Evolutionary conservation across 2,329 filamentous ascomycete genomes (phyloP).

Genomic region (Fusarium torulosum): DNA sequence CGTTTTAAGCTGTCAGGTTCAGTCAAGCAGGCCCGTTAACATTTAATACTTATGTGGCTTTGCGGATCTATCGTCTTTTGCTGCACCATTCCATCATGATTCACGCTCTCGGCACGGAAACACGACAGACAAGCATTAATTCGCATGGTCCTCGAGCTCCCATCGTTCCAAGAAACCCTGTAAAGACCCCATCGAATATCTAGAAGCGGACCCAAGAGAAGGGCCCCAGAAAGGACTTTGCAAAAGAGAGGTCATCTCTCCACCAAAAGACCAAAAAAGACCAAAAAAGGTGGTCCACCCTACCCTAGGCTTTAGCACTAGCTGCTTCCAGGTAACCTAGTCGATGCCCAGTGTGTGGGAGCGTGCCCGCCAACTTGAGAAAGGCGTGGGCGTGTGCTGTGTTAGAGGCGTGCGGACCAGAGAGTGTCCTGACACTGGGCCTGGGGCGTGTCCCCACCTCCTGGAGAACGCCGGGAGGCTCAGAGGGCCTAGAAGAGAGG

Average conservation of each 20-base stretch:
- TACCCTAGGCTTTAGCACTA: constrained; percentile 30
- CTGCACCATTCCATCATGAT: constrained; percentile 35
- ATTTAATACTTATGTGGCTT: constrained; percentile 14
- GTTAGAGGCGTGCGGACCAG: constrained; percentile 28
- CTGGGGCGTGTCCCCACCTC: constrained; percentile 35
- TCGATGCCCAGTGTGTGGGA: constrained; percentile 36
- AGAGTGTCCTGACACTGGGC: constrained; percentile 5
- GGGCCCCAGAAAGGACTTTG: constrained; percentile 37
- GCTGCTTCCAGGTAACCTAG: constrained; percentile 35
- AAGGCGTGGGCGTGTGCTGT: constrained; percentile 19
- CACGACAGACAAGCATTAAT: constrained; percentile 36
- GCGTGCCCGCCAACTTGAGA: constrained; percentile 29
- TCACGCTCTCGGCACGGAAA: constrained; percentile 31
- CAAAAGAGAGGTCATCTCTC: constrained; percentile 2
- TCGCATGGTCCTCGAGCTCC: constrained; percentile 20
- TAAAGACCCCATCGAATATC: constrained; percentile 36
- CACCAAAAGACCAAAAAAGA: constrained; percentile 20
- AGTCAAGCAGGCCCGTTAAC: constrained; percentile 15
- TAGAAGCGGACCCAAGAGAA: constrained; percentile 38
- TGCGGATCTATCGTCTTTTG: constrained; percentile 21
- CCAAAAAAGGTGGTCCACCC: constrained; percentile 36
- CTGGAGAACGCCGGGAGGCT: constrained; percentile 48
- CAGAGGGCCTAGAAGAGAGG: constrained; percentile 48
- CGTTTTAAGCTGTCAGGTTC: constrained; percentile 17
- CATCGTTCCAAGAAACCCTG: constrained; percentile 29